Percentiles rank a stretch among this genome's conserved stretches.
phyloP scores from a whole-genome alignment of 2,329 filamentous ascomycete species.

The Ascochyta pisi region DNA sequence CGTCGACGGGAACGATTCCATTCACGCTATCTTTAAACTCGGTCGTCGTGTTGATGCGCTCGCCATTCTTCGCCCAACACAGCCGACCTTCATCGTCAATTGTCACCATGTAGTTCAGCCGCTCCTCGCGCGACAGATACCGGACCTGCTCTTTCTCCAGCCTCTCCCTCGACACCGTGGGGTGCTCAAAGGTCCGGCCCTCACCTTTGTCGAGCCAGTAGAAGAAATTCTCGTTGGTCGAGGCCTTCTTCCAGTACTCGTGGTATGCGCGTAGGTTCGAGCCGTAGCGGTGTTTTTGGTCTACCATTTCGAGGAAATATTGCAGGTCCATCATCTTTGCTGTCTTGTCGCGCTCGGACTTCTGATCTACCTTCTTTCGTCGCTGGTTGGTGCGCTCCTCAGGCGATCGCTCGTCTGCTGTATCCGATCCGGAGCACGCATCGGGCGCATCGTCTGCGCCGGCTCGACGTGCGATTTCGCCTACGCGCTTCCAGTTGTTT shows the following conservation, averaged over 20 bases:
- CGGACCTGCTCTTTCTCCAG: slow-evolving; percentile 81
- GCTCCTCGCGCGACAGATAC: slow-evolving; percentile 83
- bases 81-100: slow-evolving; percentile 77
- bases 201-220: slow-evolving; percentile 89
- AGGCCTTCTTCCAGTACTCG: slow-evolving; percentile 77
- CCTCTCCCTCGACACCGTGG: slow-evolving; percentile 73
- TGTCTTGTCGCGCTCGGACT: slow-evolving; percentile 66
- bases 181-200: slow-evolving; percentile 72
- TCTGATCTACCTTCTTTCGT: slow-evolving; percentile 56
- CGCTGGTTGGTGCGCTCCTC: slow-evolving; percentile 45
- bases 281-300: slow-evolving; percentile 86
- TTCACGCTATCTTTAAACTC: slow-evolving; percentile 80
- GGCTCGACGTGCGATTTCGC: slow-evolving; percentile 73
- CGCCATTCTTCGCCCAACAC: slow-evolving; percentile 86
- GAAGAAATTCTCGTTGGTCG: slow-evolving; percentile 88
- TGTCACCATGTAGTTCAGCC: slow-evolving; percentile 78
- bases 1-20: slow-evolving; percentile 58
- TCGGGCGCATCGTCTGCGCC: slow-evolving; percentile 69
- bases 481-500: slow-evolving; percentile 77
- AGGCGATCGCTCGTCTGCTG: slow-evolving; percentile 41
- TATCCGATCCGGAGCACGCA: slow-evolving; percentile 55
- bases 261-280: slow-evolving; percentile 84
- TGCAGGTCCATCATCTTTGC: slow-evolving; percentile 83
- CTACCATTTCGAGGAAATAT: slow-evolving; percentile 87
- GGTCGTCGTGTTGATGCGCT: slow-evolving; percentile 76